Evolutionary conservation across 31 red algal genomes (phyloP).

Genomic region (Porphyra umbilicalis): DNA sequence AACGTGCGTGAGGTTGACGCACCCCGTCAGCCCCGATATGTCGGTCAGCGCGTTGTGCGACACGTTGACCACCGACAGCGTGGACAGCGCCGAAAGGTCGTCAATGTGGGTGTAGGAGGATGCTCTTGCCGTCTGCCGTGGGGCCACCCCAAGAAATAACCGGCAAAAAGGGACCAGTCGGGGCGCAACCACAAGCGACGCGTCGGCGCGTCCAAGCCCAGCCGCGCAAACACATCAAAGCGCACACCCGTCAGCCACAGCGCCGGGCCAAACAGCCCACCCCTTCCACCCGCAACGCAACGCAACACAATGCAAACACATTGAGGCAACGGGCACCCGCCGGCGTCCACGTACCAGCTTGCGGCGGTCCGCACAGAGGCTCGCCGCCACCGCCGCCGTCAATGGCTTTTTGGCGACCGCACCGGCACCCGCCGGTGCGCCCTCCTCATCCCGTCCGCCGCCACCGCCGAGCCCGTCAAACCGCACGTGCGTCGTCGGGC

Average conservation of each 20-base stretch:
- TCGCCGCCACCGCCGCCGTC: not conserved
- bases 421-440: not conserved
- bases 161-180: no score
- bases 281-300: no score
- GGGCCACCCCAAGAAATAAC: no score
- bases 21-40: slow-evolving; percentile 15
- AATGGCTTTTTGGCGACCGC: not conserved
- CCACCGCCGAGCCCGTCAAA: not conserved
- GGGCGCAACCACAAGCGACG: no score
- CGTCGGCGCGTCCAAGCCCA: no score
- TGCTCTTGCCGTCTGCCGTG: not conserved
- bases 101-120: slow-evolving; percentile 28
- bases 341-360: not conserved
- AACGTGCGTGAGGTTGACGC: not conserved
- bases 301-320: no score
- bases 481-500: not conserved
- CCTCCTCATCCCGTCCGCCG: not conserved
- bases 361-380: not conserved
- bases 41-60: slow-evolving; percentile 37
- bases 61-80: slow-evolving; percentile 49
- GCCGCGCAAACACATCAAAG: no score
- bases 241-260: no score
- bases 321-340: no score
- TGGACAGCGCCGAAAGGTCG: slow-evolving; percentile 34
- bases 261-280: no score